These are phyloP conservation scores for Pseudevernia furfuracea DNA, from an alignment of 495 filamentous ascomycete species.

Conservation along the genomic window DNA sequence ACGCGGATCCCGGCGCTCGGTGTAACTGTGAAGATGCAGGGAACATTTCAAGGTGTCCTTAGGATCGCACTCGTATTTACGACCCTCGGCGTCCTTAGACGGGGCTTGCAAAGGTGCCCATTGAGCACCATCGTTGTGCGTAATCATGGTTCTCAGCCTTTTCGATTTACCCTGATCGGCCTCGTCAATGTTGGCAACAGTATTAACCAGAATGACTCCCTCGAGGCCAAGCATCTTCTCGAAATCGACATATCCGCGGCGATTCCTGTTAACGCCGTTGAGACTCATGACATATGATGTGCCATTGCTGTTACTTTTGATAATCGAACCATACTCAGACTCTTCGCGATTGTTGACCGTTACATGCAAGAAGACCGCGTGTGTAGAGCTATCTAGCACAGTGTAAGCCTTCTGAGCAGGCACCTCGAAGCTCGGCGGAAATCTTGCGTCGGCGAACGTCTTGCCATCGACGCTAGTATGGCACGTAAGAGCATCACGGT, in stretches of 20 bases:
- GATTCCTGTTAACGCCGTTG: constrained; percentile 66
- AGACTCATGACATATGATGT: constrained; percentile 85
- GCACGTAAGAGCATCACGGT: constrained; percentile 62
- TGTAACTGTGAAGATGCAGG: constrained; percentile 90
- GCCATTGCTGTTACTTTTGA: constrained; percentile 98
- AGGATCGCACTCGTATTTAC: constrained; percentile 59
- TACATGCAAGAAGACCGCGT: constrained; percentile 88
- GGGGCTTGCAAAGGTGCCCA: constrained; percentile 72
- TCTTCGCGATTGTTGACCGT: constrained; percentile 55
- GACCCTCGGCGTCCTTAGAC: constrained; percentile 57
- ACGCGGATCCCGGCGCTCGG: constrained; percentile 68
- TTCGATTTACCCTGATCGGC: constrained; percentile 59
- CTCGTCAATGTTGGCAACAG: constrained; percentile 63
- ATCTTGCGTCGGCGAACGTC: constrained; percentile 73
- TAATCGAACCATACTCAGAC: constrained; percentile 69
- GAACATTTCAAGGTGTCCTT: constrained; percentile 58
- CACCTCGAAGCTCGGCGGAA: constrained; percentile 74
- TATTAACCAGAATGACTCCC: constrained; percentile 79
- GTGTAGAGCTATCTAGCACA: constrained; percentile 83
- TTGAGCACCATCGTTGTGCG: constrained; percentile 87
- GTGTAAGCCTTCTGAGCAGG: constrained; percentile 75
- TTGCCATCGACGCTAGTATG: constrained; percentile 76
- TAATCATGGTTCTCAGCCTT: constrained; percentile 79
- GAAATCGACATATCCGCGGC: constrained; percentile 77
- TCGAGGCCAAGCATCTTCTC: constrained; percentile 90